Evolutionary conservation across 768 basidiomycete species (phyloP), one percentile per base, ranked within the genome.

Genomic region (Phanerodontia chrysosporium): DNA sequence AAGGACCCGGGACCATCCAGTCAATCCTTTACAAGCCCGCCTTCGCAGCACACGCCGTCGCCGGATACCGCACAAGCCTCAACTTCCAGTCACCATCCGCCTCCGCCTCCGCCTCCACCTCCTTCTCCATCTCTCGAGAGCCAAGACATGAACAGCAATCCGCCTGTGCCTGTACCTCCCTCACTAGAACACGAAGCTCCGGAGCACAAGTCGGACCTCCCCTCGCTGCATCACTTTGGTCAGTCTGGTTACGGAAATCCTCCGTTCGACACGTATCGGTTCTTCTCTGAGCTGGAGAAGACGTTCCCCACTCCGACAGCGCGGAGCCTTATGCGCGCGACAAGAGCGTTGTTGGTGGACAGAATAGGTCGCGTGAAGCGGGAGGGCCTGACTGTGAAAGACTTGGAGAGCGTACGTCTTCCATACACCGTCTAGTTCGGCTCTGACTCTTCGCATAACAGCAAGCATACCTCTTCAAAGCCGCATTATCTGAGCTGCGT

Each of bases 381-480:
- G 60, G 91, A 89, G 59, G 90, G 84, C 7, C 74, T 94, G 66
- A 83, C 85, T 16, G 72, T 77, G 16, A 90, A 93, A 72, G 92
- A 94, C 69, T 70, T 92, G 44, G 91, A 92, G 68, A 92, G 91
- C 70, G 91, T 92, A 70, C 55, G 87, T 77, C 22, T 21, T 53
- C 5, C 25, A 51, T 58, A 25, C n/a, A 16, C 21, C 24, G 16
- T n/a, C 16, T 14, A 14, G 45, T 39, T 42, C 14, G 27, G 13
- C 22, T 55, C 36, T 30, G 56, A 44, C 45, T 32, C 55, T 28
- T 42, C 54, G 39, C 62, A 28, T 18, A 55, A 45, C 66, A 97
- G 93, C 92, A 95, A 87, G 95, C 95, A 18, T 98, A 98, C 71
- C 78, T 98, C 30, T 97, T 97, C 73, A 86, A 88, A 48, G 97